A percentile compares a stretch with the other conserved stretches of the same genome.
Conservation (phyloP, 169 alveolate genomes). For the Plasmodium gonderi region DNA sequence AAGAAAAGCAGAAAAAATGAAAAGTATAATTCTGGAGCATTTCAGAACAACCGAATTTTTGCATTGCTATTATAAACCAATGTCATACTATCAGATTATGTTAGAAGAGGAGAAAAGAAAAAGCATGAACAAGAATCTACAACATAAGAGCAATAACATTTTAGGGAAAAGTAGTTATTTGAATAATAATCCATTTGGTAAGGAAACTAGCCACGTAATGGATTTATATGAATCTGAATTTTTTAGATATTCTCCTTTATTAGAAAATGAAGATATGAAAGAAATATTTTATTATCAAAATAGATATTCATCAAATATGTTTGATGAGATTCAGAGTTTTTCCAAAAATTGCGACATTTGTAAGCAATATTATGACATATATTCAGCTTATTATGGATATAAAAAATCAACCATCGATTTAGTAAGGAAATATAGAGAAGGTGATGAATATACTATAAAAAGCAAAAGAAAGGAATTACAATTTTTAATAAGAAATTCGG, state of each 20-base stretch:
- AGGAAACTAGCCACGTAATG: not conserved
- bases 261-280: conserved; percentile 44
- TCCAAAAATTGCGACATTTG: conserved; percentile 67
- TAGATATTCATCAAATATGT: conserved; percentile 39
- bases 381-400: conserved; percentile 72
- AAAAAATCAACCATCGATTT: conserved; percentile 39
- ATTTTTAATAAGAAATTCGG: conserved; percentile 9
- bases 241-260: conserved; percentile 25
- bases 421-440: conserved; percentile 45
- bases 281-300: conserved; percentile 67
- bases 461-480: conserved; percentile 71
- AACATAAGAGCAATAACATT: not conserved
- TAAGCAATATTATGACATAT: conserved; percentile 70
- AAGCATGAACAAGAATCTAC: not conserved
- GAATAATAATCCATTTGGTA: not conserved
- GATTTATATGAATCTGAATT: conserved; percentile 35
- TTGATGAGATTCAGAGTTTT: conserved; percentile 69
- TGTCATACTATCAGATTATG: conserved; percentile 62
- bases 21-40: conserved; percentile 34
- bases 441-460: conserved; percentile 66
- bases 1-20: conserved; percentile 15
- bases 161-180: not conserved
- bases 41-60: conserved; percentile 38
- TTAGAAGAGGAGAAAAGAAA: conserved; percentile 37
- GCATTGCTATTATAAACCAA: conserved; percentile 68